Conservation (phyloP, 768 basidiomycete genomes). For the Porphyrellus cyaneotinctus region DNA sequence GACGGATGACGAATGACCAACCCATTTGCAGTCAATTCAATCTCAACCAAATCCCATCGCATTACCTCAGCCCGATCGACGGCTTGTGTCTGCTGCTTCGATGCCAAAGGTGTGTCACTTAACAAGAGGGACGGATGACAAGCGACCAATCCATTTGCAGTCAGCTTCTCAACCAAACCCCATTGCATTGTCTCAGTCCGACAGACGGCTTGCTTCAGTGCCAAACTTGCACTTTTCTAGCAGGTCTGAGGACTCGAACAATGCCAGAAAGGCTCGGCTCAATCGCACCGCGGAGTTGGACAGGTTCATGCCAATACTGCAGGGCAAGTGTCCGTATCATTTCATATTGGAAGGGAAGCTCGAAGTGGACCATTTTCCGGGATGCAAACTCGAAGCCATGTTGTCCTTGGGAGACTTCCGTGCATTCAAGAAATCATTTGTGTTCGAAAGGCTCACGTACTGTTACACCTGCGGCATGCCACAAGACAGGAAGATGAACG, state of each 20-base stretch:
- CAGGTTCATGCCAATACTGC: background rate
- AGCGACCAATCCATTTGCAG: background rate
- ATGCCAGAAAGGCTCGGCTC: background rate
- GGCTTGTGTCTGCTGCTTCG: too few species aligned
- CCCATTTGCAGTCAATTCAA: background rate
- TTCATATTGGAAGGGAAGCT: background rate
- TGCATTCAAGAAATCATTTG: background rate
- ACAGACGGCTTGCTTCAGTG: too few species aligned
- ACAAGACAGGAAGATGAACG: background rate
- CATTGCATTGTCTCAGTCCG: too few species aligned
- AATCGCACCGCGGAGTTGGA: background rate
- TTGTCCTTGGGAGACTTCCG: background rate
- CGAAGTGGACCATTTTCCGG: background rate
- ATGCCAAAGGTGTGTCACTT: background rate
- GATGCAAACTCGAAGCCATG: background rate
- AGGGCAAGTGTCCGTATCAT: slow-evolving; percentile 6
- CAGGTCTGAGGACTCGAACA: background rate
- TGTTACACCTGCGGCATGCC: background rate
- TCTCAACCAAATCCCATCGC: background rate
- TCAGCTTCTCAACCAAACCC: background rate
- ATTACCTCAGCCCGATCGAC: too few species aligned
- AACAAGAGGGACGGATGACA: background rate
- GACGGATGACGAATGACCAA: background rate
- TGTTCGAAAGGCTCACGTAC: background rate
- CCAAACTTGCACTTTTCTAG: too few species aligned